A percentile compares a stretch with the other conserved stretches of the same genome.
Conservation (phyloP, 495 filamentous ascomycete species). For the Rostrohypoxylon terebratum region DNA sequence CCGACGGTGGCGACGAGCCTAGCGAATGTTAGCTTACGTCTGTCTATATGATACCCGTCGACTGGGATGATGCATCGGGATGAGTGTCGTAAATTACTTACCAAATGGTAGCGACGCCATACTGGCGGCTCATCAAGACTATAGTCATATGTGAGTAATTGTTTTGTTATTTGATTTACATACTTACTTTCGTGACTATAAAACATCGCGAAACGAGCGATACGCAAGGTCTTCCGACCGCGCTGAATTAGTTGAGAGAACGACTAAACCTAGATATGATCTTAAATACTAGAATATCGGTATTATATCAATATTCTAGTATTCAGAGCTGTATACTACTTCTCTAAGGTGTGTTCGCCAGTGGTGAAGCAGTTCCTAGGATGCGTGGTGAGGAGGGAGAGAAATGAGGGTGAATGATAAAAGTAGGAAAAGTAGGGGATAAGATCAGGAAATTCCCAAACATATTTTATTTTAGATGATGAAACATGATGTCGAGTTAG, state of each 20-base stretch:
- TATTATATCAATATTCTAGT: not conserved
- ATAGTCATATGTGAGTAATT: slow-evolving; percentile 31
- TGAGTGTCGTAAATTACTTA: slow-evolving; percentile 56
- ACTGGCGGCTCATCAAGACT: slow-evolving; percentile 89
- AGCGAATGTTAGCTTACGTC: slow-evolving; percentile 9
- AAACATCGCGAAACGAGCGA: slow-evolving; percentile 71
- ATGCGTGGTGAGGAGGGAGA: not conserved
- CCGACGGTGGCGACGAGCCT: slow-evolving; percentile 95
- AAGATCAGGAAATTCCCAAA: not conserved
- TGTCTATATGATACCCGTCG: slow-evolving; percentile 13
- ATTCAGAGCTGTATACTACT: not conserved
- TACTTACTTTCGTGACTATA: slow-evolving; percentile 89
- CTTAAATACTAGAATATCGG: not conserved
- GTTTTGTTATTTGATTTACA: no score
- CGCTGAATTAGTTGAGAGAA: not conserved
- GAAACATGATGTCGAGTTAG: not conserved
- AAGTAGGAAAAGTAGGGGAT: not conserved
- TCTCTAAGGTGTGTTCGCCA: not conserved
- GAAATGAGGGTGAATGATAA: not conserved
- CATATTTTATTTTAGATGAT: not conserved
- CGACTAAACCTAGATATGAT: not conserved
- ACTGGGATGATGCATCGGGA: not conserved
- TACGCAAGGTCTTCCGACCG: not conserved
- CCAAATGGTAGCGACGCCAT: slow-evolving; percentile 96
- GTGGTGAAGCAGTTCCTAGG: not conserved